Base-by-base conservation (phyloP, 140 eudicot genomes). In the Bidens hawaiensis region DNA sequence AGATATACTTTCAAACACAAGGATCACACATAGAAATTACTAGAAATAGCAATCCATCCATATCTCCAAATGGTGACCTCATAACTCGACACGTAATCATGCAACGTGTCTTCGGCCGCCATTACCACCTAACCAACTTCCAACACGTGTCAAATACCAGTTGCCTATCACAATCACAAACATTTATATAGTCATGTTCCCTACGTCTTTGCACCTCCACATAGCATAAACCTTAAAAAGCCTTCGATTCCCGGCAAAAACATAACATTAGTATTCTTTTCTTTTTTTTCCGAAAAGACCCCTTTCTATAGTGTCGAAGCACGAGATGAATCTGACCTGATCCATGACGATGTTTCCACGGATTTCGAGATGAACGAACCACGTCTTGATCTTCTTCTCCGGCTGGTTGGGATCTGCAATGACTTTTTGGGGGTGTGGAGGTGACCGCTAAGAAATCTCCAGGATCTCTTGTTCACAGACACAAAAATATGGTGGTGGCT, bases 11-110 rank as follows among this genome's bases (percentile, higher is more conserved):
- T 23, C 34, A 40, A 60, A 33, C 19, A 34, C 18, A 49, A 28
- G 75, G 68, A 49, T 16, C 6, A 3, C 11, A 48, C n/a, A 9
- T 49, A 36, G 0, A 46, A 45, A 45, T 2, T 36, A n/a, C 13
- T 6, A 36, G 14, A 36, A 36, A 36, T n/a, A 36, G 14, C 43
- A 36, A 3, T 11, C 12, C 17, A 68, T 14, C 22, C 49, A 52
- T 51, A 21, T 60, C 46, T 18, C 28, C 57, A 10, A 38, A 62
- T 71, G 24, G 42, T 4, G 46, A 72, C 31, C 77, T 31, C 14
- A 64, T 64, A n/a, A 47, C 34, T 9, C 34, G 46, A 67, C 74
- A 74, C 79, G 75, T 74, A 67, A 23, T 7, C 64, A 74, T 57
- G 38, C 69, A 27, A 67, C 79, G 80, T 75, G 70, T 59, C 65